Conservation (phyloP, 192 early-diverging fungal genomes). For the Neocallimastix lanati region DNA sequence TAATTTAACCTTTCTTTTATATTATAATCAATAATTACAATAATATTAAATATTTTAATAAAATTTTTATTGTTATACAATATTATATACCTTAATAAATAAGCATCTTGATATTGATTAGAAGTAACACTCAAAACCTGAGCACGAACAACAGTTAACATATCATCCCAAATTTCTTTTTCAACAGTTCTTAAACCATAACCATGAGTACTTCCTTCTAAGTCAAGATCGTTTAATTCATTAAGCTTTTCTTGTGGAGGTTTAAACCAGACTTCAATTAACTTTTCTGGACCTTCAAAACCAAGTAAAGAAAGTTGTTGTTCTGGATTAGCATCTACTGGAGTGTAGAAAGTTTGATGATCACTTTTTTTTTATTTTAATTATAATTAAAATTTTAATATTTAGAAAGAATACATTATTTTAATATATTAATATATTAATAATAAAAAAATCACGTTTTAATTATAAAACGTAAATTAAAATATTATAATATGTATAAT, state of each 20-base stretch:
- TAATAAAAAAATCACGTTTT: no score
- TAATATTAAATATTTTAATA: no score
- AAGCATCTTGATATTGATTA: slow-evolving; percentile 74
- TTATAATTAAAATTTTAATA: no score
- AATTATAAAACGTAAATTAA: no score
- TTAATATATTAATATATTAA: no score
- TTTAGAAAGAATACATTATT: no score
- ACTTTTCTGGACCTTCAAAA: slow-evolving; percentile 97
- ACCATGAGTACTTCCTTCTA: neutral
- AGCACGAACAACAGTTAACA: slow-evolving; percentile 87
- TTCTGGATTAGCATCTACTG: neutral
- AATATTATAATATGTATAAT: no score
- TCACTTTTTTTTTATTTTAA: neutral
- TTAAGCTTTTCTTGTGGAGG: slow-evolving; percentile 18
- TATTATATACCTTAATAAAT: slow-evolving; percentile 76
- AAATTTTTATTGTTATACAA: no score
- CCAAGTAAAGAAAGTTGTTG: slow-evolving; percentile 20
- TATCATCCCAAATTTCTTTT: slow-evolving; percentile 68
- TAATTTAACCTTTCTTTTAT: no score
- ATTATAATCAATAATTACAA: no score
- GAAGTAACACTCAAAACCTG: slow-evolving; percentile 68
- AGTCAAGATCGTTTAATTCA: neutral
- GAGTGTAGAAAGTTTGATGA: neutral
- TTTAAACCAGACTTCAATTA: slow-evolving; percentile 91
- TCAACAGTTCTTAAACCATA: slow-evolving; percentile 58